Base-by-base conservation (phyloP, 306 rosid species). In the Lotus japonicus region DNA sequence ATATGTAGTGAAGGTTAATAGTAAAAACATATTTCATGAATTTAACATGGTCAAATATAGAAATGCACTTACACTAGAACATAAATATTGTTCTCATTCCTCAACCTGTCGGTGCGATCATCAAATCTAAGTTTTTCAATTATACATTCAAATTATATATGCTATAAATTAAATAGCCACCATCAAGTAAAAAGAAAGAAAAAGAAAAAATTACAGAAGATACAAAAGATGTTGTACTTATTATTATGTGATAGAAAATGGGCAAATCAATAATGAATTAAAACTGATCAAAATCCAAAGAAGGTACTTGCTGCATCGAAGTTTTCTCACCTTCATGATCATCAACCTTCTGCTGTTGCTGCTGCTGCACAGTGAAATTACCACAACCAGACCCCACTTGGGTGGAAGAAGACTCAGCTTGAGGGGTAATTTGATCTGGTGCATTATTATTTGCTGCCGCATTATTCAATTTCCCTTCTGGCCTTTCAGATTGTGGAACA, bases 81-180 rank as follows among this genome's bases (percentile, higher is more conserved):
- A n/a, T n/a, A n/a, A 76, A 68, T 44, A 44, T 61, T 66, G 16
- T 52, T 71, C 81, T 68, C 64, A 41, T 80, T 57, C 66, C 74
- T 73, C 68, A 44, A 72, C 48, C 66, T 82, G 89, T 88, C 95
- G 92, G 92, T 87, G 95, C 86, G 84, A 84, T 56, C 45, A 51
- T 74, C 54, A 75, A 55, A 64, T 48, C 66, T 75, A 84, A 77
- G 52, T 19, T 44, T 46, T 70, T 45, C 18, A 28, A 35, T 12
- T 42, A 61, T 70, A 64, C 74, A 68, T 66, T 77, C 64, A 71
- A 80, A 57, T 70, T 71, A 35, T 74, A 63, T 77, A 54, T 61
- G 65, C 60, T 73, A 54, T 33, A 26, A 58, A 52, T 6, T 31
- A 31, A 51, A 52, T 35, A 59, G 50, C 48, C 77, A 66, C 4